A percentile compares a stretch with the other conserved stretches of the same genome.
These are phyloP conservation scores for Fusarium sulawesiense DNA, from an alignment of 2,329 filamentous ascomycete genomes.

Conservation along the genomic window DNA sequence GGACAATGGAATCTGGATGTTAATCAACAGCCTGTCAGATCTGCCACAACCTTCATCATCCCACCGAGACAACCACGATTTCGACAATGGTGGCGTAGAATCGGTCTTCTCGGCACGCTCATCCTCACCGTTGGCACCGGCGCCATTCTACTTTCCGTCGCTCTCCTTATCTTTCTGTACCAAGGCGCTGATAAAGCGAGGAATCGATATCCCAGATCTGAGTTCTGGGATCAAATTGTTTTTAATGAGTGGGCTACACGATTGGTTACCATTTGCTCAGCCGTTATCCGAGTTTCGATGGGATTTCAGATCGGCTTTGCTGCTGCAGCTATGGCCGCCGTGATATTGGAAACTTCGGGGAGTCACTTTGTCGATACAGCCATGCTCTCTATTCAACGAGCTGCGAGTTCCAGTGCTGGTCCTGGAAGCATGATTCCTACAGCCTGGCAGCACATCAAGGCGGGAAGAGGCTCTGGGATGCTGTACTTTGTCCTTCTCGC, in stretches of 20 bases:
- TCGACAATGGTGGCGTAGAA: conserved; percentile 17
- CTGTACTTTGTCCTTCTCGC: conserved; percentile 1
- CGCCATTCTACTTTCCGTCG: conserved; percentile 8
- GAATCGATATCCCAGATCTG: not conserved
- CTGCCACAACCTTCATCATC: not conserved
- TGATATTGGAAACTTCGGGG: conserved; percentile 23
- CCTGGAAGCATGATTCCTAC: conserved; percentile 12
- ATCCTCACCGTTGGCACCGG: conserved; percentile 7
- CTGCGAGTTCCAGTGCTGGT: conserved; percentile 7
- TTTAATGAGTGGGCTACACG: conserved; percentile 17
- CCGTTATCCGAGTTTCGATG: conserved; percentile 12
- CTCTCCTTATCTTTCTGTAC: conserved; percentile 18
- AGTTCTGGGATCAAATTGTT: conserved; percentile 15
- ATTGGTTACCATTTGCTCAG: conserved; percentile 29
- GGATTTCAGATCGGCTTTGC: conserved; percentile 18
- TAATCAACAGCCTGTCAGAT: not conserved
- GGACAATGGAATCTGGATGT: not conserved
- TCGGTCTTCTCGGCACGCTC: not conserved
- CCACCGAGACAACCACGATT: not conserved
- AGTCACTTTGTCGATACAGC: not conserved
- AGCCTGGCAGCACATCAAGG: not conserved
- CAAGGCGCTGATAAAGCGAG: conserved; percentile 9
- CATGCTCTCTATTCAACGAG: conserved; percentile 18
- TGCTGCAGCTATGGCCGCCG: conserved; percentile 16
- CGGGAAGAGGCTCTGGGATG: not conserved